Evolutionary conservation across 2,329 filamentous ascomycete species (phyloP).

Genomic region (Cladophialophora immunda): DNA sequence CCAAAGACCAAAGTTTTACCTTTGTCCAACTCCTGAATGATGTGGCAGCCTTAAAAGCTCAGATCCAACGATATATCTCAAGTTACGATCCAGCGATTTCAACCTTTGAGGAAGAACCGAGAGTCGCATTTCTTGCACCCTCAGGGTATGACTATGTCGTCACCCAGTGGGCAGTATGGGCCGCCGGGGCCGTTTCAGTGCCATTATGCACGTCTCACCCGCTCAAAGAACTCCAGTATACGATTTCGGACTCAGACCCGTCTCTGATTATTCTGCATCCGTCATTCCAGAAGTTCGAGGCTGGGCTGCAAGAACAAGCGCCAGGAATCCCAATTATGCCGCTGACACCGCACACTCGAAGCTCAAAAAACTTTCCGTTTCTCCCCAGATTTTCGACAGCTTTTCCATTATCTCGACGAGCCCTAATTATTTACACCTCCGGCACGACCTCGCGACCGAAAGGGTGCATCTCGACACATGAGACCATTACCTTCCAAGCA

Average conservation of each 20-base stretch:
- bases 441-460: slow-evolving; percentile 42
- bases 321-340: slow-evolving; percentile 45
- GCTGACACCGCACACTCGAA: slow-evolving; percentile 43
- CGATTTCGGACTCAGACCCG: slow-evolving; percentile 53
- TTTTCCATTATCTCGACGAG: slow-evolving; percentile 49
- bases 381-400: slow-evolving; percentile 52
- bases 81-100: slow-evolving; percentile 1
- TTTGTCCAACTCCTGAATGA: slow-evolving; percentile 53
- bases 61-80: slow-evolving; percentile 46
- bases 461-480: slow-evolving; percentile 53
- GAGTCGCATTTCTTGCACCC: slow-evolving; percentile 86
- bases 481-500: slow-evolving; percentile 49
- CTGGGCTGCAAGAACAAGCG: slow-evolving; percentile 45
- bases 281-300: slow-evolving; percentile 47
- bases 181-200: slow-evolving; percentile 53
- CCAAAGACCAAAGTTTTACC: slow-evolving; percentile 51
- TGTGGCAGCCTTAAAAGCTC: slow-evolving; percentile 47
- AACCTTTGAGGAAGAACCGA: slow-evolving; percentile 46
- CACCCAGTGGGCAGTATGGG: slow-evolving; percentile 62
- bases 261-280: slow-evolving; percentile 53
- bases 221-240: slow-evolving; percentile 52
- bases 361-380: slow-evolving; percentile 36
- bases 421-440: slow-evolving; percentile 42
- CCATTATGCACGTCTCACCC: slow-evolving; percentile 55
- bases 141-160: slow-evolving; percentile 99